Evolutionary conservation across 2,329 filamentous ascomycete species (phyloP), one percentile per base, ranked within the genome.

Genomic region (Paracorniculantispora psalliotae): DNA sequence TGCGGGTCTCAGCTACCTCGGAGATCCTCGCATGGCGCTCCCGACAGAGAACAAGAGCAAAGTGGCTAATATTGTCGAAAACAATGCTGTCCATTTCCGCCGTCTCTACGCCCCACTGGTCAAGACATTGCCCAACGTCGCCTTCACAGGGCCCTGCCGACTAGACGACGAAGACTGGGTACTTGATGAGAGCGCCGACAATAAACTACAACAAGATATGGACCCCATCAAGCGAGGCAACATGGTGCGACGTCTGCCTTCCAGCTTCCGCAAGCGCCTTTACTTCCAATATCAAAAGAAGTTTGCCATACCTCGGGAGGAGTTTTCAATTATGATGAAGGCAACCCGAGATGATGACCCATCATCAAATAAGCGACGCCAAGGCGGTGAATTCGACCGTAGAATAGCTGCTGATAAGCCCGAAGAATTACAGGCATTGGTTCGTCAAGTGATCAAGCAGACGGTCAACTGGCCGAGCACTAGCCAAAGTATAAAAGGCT

Each of bases 261-360:
- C 89, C 67, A 81, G 86, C 6, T 97, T 99, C 80, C 85, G 94
- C 39, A 85, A 89, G 57, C 92, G 91, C 61, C 79, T 99, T 0
- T 99, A 99, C 76, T 96, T 96, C 73, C 87, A 92, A 67, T 99
- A 97, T 72, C 92, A 96, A 72, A 87, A 88, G 70, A 93, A 96
- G 68, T 96, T 92, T 68, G 82, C 84, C 59, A 94, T 99, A 46
- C 91, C 93, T 0, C 86, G 86, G 17, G 82, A 84, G 4, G 91
- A 96, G 58, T 99, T 96, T 72, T 80, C 90, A 67, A 82, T 85
- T 67, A 92, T 97, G 86, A 87, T 97, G 73, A 82, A 90, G 61
- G 83, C 85, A n/a, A 84, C 81, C 44, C 83, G 82, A 59, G 89
- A 94, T 58, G 87, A 90, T 67, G 83, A 88, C 59, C 82, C 86